Percentiles rank a stretch among this genome's conserved stretches.
phyloP scores from a whole-genome alignment of 2,329 filamentous ascomycete species.

The Ophiostoma pallidulum region DNA sequence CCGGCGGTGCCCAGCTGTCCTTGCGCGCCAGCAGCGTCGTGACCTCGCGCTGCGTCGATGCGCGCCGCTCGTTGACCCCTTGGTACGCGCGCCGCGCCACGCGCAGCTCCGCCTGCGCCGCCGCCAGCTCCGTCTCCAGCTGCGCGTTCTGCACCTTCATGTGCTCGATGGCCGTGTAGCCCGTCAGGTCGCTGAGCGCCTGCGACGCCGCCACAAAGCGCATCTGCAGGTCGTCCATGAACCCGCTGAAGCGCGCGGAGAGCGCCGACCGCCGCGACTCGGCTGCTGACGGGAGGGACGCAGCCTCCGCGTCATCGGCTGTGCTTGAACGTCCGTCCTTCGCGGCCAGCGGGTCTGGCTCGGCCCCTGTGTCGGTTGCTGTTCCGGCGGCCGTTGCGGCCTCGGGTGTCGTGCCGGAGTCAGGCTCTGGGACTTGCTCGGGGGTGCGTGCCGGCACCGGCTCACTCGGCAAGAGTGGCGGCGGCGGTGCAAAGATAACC shows the following conservation, averaged over 20 bases:
- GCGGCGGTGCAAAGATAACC: no score
- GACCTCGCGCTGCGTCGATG: slow-evolving; percentile 88
- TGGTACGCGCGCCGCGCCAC: slow-evolving; percentile 68
- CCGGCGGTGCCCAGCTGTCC: slow-evolving; percentile 76
- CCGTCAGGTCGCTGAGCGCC: slow-evolving; percentile 86
- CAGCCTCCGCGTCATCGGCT: neutral
- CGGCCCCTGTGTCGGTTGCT: neutral
- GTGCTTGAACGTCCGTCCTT: neutral
- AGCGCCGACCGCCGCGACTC: slow-evolving; percentile 35
- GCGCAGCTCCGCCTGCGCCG: slow-evolving; percentile 57
- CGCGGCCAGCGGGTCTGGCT: neutral
- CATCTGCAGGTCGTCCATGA: slow-evolving; percentile 85
- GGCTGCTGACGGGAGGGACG: slow-evolving; percentile 35
- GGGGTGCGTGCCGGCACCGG: no score
- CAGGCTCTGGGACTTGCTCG: no score
- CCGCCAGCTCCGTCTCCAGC: slow-evolving; percentile 50
- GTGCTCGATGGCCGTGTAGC: slow-evolving; percentile 82
- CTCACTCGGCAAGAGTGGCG: no score
- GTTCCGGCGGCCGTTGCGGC: neutral
- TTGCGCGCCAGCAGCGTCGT: slow-evolving; percentile 90
- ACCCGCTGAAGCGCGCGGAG: slow-evolving; percentile 45
- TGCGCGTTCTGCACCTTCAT: slow-evolving; percentile 69
- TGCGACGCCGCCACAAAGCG: slow-evolving; percentile 79
- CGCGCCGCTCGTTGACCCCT: slow-evolving; percentile 70
- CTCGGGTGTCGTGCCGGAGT: neutral